A percentile compares a stretch with the other conserved stretches of the same genome.
These are phyloP conservation scores for Cardiospermum halicacabum DNA, from an alignment of 345 rosid genomes.

Conservation along the genomic window DNA sequence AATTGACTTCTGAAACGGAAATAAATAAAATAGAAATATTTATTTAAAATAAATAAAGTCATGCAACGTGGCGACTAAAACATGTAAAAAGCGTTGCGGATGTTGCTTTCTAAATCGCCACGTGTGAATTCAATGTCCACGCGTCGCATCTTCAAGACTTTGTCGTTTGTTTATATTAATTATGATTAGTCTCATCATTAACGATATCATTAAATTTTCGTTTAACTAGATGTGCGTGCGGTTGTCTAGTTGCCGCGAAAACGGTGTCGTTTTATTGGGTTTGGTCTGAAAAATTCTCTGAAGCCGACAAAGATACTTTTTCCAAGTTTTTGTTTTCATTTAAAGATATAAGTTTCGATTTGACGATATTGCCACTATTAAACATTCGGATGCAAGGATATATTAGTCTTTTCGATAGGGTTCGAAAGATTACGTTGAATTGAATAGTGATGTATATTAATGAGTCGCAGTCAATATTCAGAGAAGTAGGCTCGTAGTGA, in stretches of 20 bases:
- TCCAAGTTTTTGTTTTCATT: conserved; percentile 4
- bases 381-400: not conserved
- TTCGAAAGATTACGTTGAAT: not conserved
- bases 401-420: not conserved
- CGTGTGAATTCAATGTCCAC: not conserved
- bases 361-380: conserved; percentile 1
- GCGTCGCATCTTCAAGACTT: conserved; percentile 3
- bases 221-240: not conserved
- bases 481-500: not conserved
- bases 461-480: not conserved
- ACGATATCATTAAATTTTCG: not conserved
- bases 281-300: conserved; percentile 26
- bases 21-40: no score
- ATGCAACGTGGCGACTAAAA: conserved; percentile 17
- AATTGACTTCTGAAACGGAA: no score
- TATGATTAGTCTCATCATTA: conserved; percentile 4
- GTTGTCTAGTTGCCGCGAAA: not conserved
- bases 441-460: not conserved
- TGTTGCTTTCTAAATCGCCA: not conserved
- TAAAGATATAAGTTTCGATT: not conserved
- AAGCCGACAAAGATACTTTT: conserved; percentile 30
- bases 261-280: conserved; percentile 18
- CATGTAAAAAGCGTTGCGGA: not conserved
- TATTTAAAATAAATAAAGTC: not conserved
- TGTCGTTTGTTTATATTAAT: conserved; percentile 14